These are phyloP conservation scores for Lachancea cidri DNA, from an alignment of 805 yeast genomes.

Conservation along the genomic window DNA sequence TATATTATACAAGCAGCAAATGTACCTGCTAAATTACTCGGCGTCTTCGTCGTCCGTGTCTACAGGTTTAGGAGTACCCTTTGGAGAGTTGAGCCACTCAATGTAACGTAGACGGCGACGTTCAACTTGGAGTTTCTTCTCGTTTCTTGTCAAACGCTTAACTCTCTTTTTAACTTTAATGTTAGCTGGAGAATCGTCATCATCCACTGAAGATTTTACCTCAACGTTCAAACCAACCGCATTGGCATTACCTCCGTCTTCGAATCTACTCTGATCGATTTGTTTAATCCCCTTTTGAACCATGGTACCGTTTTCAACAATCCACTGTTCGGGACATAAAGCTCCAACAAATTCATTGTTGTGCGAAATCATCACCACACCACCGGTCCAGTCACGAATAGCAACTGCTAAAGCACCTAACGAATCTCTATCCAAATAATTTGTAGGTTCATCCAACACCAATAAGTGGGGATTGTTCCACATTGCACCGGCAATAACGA, in stretches of 20 bases:
- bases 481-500: constrained; percentile 99
- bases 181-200: constrained; percentile 92
- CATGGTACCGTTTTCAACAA: constrained; percentile 86
- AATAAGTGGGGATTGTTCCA: constrained; percentile 98
- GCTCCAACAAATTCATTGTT: constrained; percentile 97
- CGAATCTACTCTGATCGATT: constrained; percentile 75
- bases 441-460: constrained; percentile 97
- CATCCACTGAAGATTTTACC: constrained; percentile 42
- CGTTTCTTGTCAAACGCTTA: constrained; percentile 97
- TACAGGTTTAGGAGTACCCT: constrained; percentile 94
- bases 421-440: constrained; percentile 96
- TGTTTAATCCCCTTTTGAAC: constrained; percentile 75
- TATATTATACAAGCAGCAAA: background rate
- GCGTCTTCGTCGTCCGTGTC: constrained; percentile 90
- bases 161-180: constrained; percentile 88
- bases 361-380: constrained; percentile 98
- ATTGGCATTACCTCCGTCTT: constrained; percentile 59
- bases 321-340: constrained; percentile 97
- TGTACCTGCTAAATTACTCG: background rate
- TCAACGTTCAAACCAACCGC: constrained; percentile 45
- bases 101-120: constrained; percentile 91
- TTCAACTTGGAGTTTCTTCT: constrained; percentile 83
- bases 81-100: constrained; percentile 93
- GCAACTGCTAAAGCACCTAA: constrained; percentile 97
- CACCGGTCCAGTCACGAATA: constrained; percentile 96